Evolutionary conservation across 1,139 yeast species (phyloP).

Genomic region (Debaryomyces fabryi): DNA sequence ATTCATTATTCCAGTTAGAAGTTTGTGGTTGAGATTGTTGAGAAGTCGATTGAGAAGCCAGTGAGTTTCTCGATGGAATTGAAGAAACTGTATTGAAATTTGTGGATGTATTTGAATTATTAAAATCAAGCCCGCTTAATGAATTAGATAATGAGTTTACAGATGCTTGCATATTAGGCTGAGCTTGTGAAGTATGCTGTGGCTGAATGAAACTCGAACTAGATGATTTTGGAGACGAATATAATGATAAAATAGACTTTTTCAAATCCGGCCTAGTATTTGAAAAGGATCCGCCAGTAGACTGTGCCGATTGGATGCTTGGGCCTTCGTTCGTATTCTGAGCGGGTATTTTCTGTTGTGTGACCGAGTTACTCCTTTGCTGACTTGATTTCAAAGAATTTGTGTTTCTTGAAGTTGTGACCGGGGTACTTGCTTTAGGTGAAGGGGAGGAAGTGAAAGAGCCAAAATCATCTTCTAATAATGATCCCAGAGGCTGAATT

Average conservation of each 20-base stretch:
- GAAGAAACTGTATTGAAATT: slow-evolving; percentile 9
- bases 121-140: slow-evolving; percentile 39
- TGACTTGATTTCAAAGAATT: slow-evolving; percentile 1
- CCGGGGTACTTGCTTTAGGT: slow-evolving; percentile 9
- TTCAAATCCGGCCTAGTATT: slow-evolving; percentile 65
- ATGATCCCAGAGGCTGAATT: slow-evolving; percentile 6
- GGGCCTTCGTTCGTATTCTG: slow-evolving; percentile 24
- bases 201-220: slow-evolving; percentile 37
- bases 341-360: slow-evolving; percentile 11
- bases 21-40: slow-evolving; percentile 10
- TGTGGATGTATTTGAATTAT: slow-evolving; percentile 12
- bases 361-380: neutral
- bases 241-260: slow-evolving; percentile 85
- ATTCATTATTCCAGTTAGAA: slow-evolving; percentile 38
- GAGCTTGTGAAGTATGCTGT: slow-evolving; percentile 18
- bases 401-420: neutral
- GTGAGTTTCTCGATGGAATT: slow-evolving; percentile 3
- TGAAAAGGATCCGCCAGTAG: slow-evolving; percentile 33
- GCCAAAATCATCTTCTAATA: slow-evolving; percentile 48
- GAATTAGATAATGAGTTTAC: slow-evolving; percentile 33
- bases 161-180: slow-evolving; percentile 4
- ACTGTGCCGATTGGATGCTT: slow-evolving; percentile 32
- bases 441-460: slow-evolving; percentile 37
- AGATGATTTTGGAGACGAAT: slow-evolving; percentile 66
- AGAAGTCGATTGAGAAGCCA: slow-evolving; percentile 10